Evolutionary conservation across 2,329 filamentous ascomycete genomes (phyloP), one percentile per base, ranked within the genome.

Genomic region (Coleophoma cylindrospora): DNA sequence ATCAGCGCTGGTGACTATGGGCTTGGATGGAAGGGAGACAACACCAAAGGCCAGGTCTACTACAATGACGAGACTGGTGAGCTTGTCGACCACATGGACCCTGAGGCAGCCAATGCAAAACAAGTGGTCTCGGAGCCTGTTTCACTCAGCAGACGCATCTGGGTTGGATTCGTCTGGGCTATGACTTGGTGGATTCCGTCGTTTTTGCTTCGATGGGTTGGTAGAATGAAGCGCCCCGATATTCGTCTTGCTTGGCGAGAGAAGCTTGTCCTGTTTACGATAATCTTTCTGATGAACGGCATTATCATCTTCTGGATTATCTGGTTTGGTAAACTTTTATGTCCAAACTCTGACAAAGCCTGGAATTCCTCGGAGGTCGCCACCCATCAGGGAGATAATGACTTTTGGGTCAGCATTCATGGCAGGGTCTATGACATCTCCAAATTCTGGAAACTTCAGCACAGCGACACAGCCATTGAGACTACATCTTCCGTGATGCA

Each of bases 171-270:
- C 38, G 89, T 94, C 3, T 97, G 91, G 91, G 79, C 81, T 1
- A 58, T 95, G 45, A 99, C 94, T 0, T 97, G 90, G 66, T 97
- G 89, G 87, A 94, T 96, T 57, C 94, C 94, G 0, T 97, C 92
- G 0, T 87, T 89, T 44, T 57, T 88, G 2, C 81, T 99, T 14
- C 80, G 80, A n/a, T 86, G 77, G 52, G 64, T 97, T 51, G 94
- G 94, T 33, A 88, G 92, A 19, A 99, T 99, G 94, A 95, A 95
- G 71, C 85, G 94, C 49, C 94, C 91, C 2, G 94, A 99, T 70
- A 90, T 99, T 9, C 88, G 94, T 22, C 88, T 96, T 82, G 94
- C 94, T 0, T 99, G 94, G 94, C 82, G 94, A 68, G 94, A 99
- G 64, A 99, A 99, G 70, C 47, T 99, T 11, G 86, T 94, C 0